These are phyloP conservation scores for Phlegmacium glaucopus DNA, from an alignment of 768 basidiomycete species.

Conservation along the genomic window DNA sequence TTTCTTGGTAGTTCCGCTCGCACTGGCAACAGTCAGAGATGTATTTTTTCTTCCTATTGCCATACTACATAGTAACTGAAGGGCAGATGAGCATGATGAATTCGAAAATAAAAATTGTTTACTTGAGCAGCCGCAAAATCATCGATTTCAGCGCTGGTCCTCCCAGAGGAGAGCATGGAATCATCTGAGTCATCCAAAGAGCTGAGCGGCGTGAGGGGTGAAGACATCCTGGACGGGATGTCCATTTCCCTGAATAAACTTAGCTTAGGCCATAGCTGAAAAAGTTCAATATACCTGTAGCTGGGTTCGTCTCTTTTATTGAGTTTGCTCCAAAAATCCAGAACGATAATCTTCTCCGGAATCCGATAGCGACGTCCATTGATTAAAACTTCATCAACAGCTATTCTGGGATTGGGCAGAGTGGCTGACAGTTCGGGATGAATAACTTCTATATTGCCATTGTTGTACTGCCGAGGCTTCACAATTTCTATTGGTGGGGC, in stretches of 20 bases:
- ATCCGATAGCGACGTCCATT: constrained; percentile 90
- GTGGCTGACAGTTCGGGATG: constrained; percentile 55
- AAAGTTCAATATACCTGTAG: constrained; percentile 32
- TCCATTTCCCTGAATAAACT: constrained; percentile 31
- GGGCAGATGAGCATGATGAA: background rate
- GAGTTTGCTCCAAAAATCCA: constrained; percentile 95
- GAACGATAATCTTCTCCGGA: constrained; percentile 85
- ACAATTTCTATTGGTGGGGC: constrained; percentile 69
- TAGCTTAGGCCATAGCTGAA: constrained; percentile 1
- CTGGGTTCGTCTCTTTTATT: constrained; percentile 38
- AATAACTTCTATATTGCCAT: constrained; percentile 88
- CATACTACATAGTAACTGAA: constrained; percentile 26
- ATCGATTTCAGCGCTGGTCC: constrained; percentile 35
- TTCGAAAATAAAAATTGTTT: constrained; percentile 9
- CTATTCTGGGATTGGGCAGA: constrained; percentile 35
- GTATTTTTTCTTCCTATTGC: constrained; percentile 10
- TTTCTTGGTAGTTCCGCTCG: constrained; percentile 10
- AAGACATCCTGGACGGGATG: constrained; percentile 53
- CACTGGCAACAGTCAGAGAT: constrained; percentile 7
- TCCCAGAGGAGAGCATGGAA: constrained; percentile 22
- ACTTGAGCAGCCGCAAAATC: constrained; percentile 63
- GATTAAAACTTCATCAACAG: constrained; percentile 80
- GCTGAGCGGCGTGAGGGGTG: constrained; percentile 71
- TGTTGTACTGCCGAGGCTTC: constrained; percentile 75
- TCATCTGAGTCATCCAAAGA: constrained; percentile 64